phyloP scores from a whole-genome alignment of 2,329 filamentous ascomycete species.

The Pseudonectria foliicola region DNA sequence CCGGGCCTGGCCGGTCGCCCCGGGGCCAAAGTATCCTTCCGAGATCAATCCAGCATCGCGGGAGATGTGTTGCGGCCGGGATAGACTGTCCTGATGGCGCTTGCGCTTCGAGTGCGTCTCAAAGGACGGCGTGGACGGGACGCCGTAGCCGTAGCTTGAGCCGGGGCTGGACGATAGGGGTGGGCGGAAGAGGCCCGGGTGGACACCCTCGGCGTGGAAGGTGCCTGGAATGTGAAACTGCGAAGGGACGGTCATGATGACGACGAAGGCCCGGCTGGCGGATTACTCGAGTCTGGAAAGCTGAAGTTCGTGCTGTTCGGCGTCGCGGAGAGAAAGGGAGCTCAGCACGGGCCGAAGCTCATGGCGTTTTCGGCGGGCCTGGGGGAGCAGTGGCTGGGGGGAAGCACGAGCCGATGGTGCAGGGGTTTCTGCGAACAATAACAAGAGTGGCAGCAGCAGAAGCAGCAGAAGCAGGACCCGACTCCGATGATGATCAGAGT shows the following conservation, averaged over 20 bases:
- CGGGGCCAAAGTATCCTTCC: constrained; percentile 16
- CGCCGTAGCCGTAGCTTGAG: constrained; percentile 30
- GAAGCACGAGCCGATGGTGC: too few species aligned
- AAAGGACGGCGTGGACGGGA: constrained; percentile 11
- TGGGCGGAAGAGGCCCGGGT: constrained; percentile 41
- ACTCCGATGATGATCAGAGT: too few species aligned
- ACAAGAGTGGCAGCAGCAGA: too few species aligned
- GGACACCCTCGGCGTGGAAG: constrained; percentile 30
- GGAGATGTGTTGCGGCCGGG: constrained; percentile 15
- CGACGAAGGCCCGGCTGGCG: constrained; percentile 3
- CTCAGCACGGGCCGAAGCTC: too few species aligned
- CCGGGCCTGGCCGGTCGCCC: constrained; percentile 9
- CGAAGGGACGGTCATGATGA: constrained; percentile 22
- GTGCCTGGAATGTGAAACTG: constrained; percentile 30
- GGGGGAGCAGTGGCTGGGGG: too few species aligned
- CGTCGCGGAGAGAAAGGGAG: too few species aligned
- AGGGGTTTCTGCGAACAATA: too few species aligned
- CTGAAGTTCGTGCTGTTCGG: too few species aligned
- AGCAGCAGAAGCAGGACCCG: too few species aligned
- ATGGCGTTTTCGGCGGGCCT: too few species aligned
- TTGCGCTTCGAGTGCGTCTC: constrained; percentile 38
- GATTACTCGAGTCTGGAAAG: too few species aligned
- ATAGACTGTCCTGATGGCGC: constrained; percentile 28
- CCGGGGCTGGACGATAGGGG: constrained; percentile 35
- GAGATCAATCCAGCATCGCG: constrained; percentile 11